Evolutionary conservation across 371 early-diverging fungal genomes (phyloP).

Genomic region (Saksenaea oblongispora): DNA sequence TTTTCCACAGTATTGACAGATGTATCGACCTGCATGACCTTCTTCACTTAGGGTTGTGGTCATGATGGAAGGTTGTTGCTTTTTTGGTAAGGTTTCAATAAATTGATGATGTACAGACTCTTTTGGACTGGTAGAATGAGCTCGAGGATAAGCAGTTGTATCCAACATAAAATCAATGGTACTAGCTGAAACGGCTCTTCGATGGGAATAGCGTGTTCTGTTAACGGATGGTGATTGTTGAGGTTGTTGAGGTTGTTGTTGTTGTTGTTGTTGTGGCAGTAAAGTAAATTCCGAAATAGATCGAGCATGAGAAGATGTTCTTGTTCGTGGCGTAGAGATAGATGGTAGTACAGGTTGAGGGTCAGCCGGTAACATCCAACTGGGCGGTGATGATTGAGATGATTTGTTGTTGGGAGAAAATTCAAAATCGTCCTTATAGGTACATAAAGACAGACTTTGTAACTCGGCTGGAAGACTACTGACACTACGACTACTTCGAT

Average conservation of each 20-base stretch:
- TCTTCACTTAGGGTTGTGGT: not conserved
- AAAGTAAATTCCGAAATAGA: not conserved
- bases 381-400: not conserved
- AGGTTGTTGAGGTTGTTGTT: not conserved
- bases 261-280: not conserved
- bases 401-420: constrained; percentile 2
- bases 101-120: not conserved
- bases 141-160: constrained; percentile 12
- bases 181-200: constrained; percentile 45
- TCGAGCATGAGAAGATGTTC: not conserved
- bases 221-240: constrained; percentile 1
- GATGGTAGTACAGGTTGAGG: constrained; percentile 1
- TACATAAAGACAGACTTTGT: constrained; percentile 7
- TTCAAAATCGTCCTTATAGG: not conserved
- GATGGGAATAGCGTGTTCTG: constrained; percentile 16
- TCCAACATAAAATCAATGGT: constrained; percentile 38
- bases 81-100: not conserved
- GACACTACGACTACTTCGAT: constrained; percentile 8
- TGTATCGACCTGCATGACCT: constrained; percentile 49
- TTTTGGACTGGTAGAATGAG: not conserved
- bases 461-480: constrained; percentile 16
- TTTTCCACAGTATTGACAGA: constrained; percentile 59
- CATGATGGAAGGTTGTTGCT: not conserved
- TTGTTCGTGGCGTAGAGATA: not conserved
- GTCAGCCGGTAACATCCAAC: constrained; percentile 7